Percentiles rank a stretch among this genome's conserved stretches.
Evolutionary conservation across 129 eudicot species (phyloP).

Genomic region (Artemisia annua): DNA sequence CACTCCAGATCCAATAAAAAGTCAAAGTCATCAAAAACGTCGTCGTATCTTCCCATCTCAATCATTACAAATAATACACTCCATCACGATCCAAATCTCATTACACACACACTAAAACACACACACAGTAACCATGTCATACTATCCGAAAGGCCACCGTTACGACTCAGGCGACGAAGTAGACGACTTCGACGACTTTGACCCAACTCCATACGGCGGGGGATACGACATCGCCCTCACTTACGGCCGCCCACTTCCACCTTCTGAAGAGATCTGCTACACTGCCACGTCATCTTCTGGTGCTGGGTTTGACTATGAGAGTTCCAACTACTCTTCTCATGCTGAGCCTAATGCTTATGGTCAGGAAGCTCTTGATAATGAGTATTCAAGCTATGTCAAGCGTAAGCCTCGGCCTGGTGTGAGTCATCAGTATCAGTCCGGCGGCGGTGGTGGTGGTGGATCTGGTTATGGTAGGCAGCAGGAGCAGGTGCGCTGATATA

Average conservation of each 20-base stretch:
- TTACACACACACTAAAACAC: background rate
- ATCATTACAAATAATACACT: no score
- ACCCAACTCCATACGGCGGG: conserved; percentile 87
- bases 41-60: background rate
- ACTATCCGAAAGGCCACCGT: conserved; percentile 77
- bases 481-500: background rate
- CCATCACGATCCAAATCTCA: background rate
- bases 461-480: conserved; percentile 29
- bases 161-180: conserved; percentile 59
- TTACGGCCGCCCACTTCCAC: conserved; percentile 83
- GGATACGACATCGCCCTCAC: conserved; percentile 78
- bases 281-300: conserved; percentile 53
- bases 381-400: conserved; percentile 67
- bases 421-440: conserved; percentile 16
- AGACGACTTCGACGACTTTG: conserved; percentile 87
- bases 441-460: conserved; percentile 28
- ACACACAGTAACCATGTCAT: conserved; percentile 49
- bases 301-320: conserved; percentile 64
- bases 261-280: conserved; percentile 80
- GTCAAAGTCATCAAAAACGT: background rate
- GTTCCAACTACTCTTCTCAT: conserved; percentile 62
- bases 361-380: conserved; percentile 68
- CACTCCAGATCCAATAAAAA: no score
- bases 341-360: conserved; percentile 79
- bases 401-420: conserved; percentile 44